A percentile compares a stretch with the other conserved stretches of the same genome.
phyloP scores from a whole-genome alignment of 169 alveolate species.

The Eimeria maxima region DNA sequence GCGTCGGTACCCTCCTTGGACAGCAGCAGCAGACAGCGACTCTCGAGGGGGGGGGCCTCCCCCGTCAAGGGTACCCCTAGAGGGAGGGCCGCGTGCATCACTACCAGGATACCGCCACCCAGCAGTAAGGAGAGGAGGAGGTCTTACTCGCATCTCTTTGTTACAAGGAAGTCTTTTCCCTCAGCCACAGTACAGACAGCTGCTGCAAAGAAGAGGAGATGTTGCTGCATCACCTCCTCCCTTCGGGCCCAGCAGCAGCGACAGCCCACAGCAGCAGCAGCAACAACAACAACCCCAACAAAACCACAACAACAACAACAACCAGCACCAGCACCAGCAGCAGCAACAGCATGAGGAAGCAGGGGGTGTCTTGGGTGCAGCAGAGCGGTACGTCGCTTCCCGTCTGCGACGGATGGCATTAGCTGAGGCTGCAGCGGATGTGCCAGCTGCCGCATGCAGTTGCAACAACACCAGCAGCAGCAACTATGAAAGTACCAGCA shows the following conservation, averaged over 20 bases:
- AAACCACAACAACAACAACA: conserved; percentile 1
- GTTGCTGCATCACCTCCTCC: conserved; percentile 50
- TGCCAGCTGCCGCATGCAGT: not conserved
- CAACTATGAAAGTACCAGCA: not conserved
- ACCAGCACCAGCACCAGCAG: not conserved
- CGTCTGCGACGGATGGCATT: conserved; percentile 49
- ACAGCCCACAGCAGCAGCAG: conserved; percentile 58
- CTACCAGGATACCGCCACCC: not conserved
- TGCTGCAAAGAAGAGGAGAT: conserved; percentile 58
- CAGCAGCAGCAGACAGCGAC: not conserved
- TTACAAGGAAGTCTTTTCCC: not conserved
- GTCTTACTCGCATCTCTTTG: conserved; percentile 17
- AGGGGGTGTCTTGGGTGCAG: not conserved
- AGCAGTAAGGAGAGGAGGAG: conserved; percentile 21
- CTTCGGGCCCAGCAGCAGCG: not conserved
- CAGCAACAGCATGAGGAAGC: not conserved
- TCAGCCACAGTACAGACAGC: conserved; percentile 50
- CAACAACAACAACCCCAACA: not conserved
- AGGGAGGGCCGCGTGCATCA: too few relatives aligned
- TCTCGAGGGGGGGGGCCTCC: not conserved
- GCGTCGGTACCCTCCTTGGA: not conserved
- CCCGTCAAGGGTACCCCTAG: too few relatives aligned
- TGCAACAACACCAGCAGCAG: conserved; percentile 68
- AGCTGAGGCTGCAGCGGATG: conserved; percentile 58
- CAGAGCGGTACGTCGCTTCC: not conserved